A percentile compares a stretch with the other conserved stretches of the same genome.
Evolutionary conservation across 257 asterid genomes (phyloP).

Genomic region (Orobanche coerulescens): DNA sequence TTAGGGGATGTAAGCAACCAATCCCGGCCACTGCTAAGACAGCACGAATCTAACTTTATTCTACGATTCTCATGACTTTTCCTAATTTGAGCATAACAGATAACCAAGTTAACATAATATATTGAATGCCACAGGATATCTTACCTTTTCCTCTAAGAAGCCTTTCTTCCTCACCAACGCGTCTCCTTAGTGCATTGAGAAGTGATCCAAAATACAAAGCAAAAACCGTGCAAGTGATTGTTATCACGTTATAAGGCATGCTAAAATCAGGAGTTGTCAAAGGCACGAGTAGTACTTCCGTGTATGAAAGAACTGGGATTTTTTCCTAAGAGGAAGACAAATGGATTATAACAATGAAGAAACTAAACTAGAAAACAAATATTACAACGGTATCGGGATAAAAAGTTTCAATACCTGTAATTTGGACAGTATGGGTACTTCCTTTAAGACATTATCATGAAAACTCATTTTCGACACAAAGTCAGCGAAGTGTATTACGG

Average conservation of each 20-base stretch:
- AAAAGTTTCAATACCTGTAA: conserved; percentile 48
- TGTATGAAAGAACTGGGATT: conserved; percentile 58
- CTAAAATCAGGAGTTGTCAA: conserved; percentile 99
- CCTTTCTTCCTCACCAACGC: conserved; percentile 76
- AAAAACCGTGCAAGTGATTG: conserved; percentile 92
- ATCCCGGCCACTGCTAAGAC: no score
- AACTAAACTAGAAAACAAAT: conserved; percentile 2
- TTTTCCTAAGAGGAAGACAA: conserved; percentile 40
- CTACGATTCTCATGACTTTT: no score
- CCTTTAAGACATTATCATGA: conserved; percentile 33
- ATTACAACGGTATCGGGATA: background rate
- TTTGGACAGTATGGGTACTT: conserved; percentile 55
- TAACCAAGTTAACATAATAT: background rate
- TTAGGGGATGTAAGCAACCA: no score
- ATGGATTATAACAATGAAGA: conserved; percentile 15
- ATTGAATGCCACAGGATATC: conserved; percentile 8
- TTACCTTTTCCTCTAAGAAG: conserved; percentile 60
- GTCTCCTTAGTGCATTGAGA: conserved; percentile 82
- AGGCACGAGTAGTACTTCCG: conserved; percentile 93
- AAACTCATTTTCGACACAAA: conserved; percentile 48
- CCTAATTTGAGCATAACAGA: background rate
- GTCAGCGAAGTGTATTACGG: conserved; percentile 58
- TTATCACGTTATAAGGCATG: conserved; percentile 98
- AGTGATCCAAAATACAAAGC: conserved; percentile 92
- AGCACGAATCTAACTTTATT: no score